Base-by-base conservation (phyloP, 2,329 filamentous ascomycete genomes). In the Xenosphaeropsis pyriputrescens region DNA sequence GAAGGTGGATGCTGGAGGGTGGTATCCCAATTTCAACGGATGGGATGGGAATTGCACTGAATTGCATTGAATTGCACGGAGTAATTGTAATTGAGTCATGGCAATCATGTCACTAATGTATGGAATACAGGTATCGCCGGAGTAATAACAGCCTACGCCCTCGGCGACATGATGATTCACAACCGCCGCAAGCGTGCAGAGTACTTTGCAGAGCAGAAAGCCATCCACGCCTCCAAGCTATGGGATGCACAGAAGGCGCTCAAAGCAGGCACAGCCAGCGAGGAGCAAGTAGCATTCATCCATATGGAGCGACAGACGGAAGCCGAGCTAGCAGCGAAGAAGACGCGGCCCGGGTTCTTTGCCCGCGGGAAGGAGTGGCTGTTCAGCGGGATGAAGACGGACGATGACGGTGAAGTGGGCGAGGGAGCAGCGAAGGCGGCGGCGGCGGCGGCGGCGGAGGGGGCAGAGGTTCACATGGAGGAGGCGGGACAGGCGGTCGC, bases 91-190 rank as follows among this genome's bases (percentile, higher is more conserved):
- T 39, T 34, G 36, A 33, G 33, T 14, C 14, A 8, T 32, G 17
- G 22, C 18, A 22, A 29, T 15, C 17, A 30, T 19, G 22, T 38
- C 7, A 26, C 22, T 6, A 26, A 9, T 26, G 8, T 26, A n/a
- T n/a, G 7, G 4, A 11, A 17, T 5, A 43, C 53, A 70, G 75
- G 75, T 41, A 60, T 79, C 43, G 65, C 68, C 37, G 71, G 65
- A 47, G 67, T 69, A 32, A 67, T 79, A 33, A 75, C 74, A 29
- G 64, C 72, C 30, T 78, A 79, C 53, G 75, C 76, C 8, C 65
- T 78, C 45, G 66, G 71, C 42, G 76, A 79, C 50, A 71, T 82
- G 63, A 65, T 80, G 41, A 57, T 78, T 42, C 75, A 80, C 59
- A 82, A 81, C 55, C 69, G 77, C 39, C 65, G 70, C 41, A 75